Evolutionary conservation across 2,329 filamentous ascomycete species (phyloP), one percentile per base, ranked within the genome.

Genomic region (Aureobasidium mangrovei): DNA sequence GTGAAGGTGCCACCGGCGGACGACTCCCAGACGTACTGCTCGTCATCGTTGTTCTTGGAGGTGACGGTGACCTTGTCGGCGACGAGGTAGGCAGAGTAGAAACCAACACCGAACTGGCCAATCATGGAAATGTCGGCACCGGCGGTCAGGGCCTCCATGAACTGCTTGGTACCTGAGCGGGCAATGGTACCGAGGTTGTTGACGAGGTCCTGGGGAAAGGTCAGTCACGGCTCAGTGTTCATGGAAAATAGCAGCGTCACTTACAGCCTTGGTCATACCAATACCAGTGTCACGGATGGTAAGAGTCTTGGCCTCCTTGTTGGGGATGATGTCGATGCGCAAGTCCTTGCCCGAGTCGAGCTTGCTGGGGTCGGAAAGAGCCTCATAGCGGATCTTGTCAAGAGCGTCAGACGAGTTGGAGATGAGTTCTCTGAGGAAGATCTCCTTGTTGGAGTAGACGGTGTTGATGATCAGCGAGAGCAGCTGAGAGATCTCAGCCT

Each of bases 401-500:
- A 98, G 83, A 59, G 93, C 93, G 86, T 98, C 93, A 69, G 91
- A 97, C 71, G 86, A 86, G 79, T 98, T 98, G 78, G 93, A 97
- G 70, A 98, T 88, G 67, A 98, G 73, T 79, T 98, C 93, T 86
- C 93, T 82, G 69, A 98, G 79, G 85, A 98, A 98, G 73, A 98
- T 97, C 79, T 97, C 93, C 83, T 98, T 98, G 86, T 98, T 98
- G 67, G 91, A 96, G 83, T 97, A 98, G 80, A 98, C 93, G 64
- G 93, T 97, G 88, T 98, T 98, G 84, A 98, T 98, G 78, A 98
- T 98, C 74, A 98, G 88, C 66, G 86, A 90, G 72, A 98, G 87
- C 64, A 98, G 88, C 88, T 98, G 93, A 87, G 91, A 97, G 74
- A 98, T 98, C 88, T 98, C 93, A 86, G 93, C 93, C 86, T 98